Percentiles rank a stretch among this genome's conserved stretches.
Evolutionary conservation across 1,284 basidiomycete genomes (phyloP).

Genomic region (Melampsora americana): DNA sequence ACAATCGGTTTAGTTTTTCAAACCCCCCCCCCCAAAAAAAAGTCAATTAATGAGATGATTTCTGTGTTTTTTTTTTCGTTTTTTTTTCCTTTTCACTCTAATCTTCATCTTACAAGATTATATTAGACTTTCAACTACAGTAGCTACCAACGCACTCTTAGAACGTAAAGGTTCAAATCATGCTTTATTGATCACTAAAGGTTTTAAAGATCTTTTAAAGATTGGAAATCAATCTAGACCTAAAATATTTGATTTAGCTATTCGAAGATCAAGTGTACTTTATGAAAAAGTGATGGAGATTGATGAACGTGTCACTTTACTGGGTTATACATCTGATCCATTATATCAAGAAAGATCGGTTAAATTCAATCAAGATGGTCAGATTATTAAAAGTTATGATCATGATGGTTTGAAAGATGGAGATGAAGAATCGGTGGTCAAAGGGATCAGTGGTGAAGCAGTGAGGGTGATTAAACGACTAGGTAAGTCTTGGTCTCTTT

Average conservation of each 20-base stretch:
- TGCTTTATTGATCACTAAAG: constrained; percentile 84
- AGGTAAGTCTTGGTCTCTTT: constrained; percentile 56
- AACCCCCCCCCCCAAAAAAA: too few relatives aligned
- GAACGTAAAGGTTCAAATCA: constrained; percentile 90
- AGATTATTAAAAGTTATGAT: constrained; percentile 66
- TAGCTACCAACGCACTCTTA: constrained; percentile 91
- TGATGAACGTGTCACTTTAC: constrained; percentile 88
- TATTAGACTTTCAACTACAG: constrained; percentile 87
- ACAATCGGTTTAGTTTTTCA: too few relatives aligned
- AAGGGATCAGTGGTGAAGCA: constrained; percentile 83
- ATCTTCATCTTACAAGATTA: constrained; percentile 64
- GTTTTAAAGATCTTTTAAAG: constrained; percentile 78
- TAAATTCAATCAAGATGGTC: constrained; percentile 68
- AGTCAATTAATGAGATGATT: neutral
- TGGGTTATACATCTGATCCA: constrained; percentile 88
- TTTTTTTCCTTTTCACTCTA: constrained; percentile 47
- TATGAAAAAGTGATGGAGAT: constrained; percentile 81
- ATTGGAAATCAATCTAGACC: constrained; percentile 92
- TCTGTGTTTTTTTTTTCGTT: too few relatives aligned
- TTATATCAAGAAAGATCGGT: constrained; percentile 70
- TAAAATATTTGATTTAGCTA: constrained; percentile 58
- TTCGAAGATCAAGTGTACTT: constrained; percentile 67
- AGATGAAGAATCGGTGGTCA: constrained; percentile 60
- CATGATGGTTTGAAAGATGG: constrained; percentile 57
- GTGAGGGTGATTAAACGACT: constrained; percentile 78